Evolutionary conservation across 2,329 filamentous ascomycete species (phyloP), one percentile per base, ranked within the genome.

Genomic region (Elsinoe arachidis): DNA sequence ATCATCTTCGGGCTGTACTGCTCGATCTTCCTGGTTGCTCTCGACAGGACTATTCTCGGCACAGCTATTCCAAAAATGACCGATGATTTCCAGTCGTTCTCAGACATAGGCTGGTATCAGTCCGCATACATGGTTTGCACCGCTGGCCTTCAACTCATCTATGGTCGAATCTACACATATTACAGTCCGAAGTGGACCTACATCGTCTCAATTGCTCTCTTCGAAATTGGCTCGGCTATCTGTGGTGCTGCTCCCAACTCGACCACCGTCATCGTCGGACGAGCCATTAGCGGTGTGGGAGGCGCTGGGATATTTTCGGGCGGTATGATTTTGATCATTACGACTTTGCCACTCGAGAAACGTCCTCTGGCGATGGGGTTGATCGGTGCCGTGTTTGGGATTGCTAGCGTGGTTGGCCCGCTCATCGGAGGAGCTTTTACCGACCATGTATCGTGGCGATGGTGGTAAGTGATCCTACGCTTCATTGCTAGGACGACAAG

Each of bases 141-240:
- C 1, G 74, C 72, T 62, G 67, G 58, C 30, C 69, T 60, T 52
- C 74, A 76, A 58, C 66, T 77, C 5, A 64, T 76, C 39, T 77
- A 72, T 61, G 75, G 74, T n/a, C 72, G 74, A 14, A 68, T 77
- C 55, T 77, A 76, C 65, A 75, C 73, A 30, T 76, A 72, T 66
- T 76, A 74, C 63, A 66, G 65, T 1, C 65, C 73, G 64, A 80
- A 79, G 65, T 75, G 70, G 70, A 66, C 75, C 43, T 78, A 73
- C 63, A 61, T 79, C 7, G 60, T 61, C 14, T 73, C 73, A 0
- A 68, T 79, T 21, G 62, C 69, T 59, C 72, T 78, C 64, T 80
- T 80, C 65, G 76, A 79, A 63, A 57, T 80, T 54, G 78, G 78
- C 15, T 76, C 74, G n/a, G 67, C 76, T 11, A 68, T 81, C 56